Base-by-base conservation (phyloP, 345 rosid species). In the Corchorus olitorius region DNA sequence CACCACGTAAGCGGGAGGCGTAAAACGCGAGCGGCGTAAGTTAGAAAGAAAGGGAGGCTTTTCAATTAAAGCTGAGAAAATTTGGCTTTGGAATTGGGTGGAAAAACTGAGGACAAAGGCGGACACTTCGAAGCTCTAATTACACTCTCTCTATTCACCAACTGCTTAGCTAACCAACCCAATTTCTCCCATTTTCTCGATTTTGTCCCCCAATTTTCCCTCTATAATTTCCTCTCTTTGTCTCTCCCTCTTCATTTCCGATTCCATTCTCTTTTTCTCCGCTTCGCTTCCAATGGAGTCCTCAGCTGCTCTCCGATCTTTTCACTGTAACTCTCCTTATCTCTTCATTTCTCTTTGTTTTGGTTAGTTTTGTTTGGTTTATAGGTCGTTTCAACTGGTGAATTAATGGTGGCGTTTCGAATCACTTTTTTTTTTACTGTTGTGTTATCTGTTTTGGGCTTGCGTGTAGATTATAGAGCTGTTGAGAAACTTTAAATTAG, bases 301-400 rank as follows among this genome's bases (percentile, higher is more conserved):
- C 75, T 86, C 90, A 45, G 79, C 90, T 48, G 81, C 84, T 79
- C 86, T 92, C 72, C 93, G 90, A 79, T 92, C 94, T 66, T 81
- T 89, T 73, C 87, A 77, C 75, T 82, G 99, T 96, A 79, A 78
- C 75, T 70, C 35, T 65, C 66, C 73, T 75, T 9, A 74, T 72
- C 77, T 74, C 46, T 62, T 16, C 58, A 8, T 70, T 34, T 39
- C 16, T 17, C 13, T 74, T 7, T 49, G 61, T 70, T 68, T 48
- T 15, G 13, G 37, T 53, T 39, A 13, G 9, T n/a, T 61, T 43
- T 49, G 67, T 70, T 69, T 69, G 45, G 62, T 59, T 69, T 12
- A 19, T 72, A n/a, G 20, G 6, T 22, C 19, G 34, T 50, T 52
- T 15, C 37, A 48, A 13, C 48, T 6, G 56, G 39, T 58, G 62